A percentile compares a stretch with the other conserved stretches of the same genome.
These are phyloP conservation scores for Saccharomyces hybrid DNA, from an alignment of 1,139 yeast genomes.

Conservation along the genomic window DNA sequence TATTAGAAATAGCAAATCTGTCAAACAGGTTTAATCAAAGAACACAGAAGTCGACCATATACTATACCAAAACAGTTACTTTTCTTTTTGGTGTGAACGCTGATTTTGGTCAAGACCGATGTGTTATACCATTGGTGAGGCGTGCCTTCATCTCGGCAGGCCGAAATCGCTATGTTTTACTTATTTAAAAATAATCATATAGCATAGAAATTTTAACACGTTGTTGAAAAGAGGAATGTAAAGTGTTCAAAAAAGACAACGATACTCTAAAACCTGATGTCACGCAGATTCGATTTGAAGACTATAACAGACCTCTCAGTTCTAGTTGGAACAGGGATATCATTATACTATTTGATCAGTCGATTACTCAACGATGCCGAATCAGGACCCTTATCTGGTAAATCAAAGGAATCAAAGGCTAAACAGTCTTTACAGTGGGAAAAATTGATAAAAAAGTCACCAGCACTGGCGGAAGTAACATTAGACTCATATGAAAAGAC, in stretches of 20 bases:
- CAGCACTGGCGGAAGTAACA: constrained; percentile 46
- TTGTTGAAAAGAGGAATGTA: background rate
- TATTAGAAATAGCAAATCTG: background rate
- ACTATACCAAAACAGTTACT: no score
- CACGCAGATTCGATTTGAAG: constrained; percentile 46
- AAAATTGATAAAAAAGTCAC: constrained; percentile 50
- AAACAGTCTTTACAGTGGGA: constrained; percentile 59
- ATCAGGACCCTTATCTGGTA: constrained; percentile 43
- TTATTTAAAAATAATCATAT: background rate
- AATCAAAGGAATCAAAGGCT: constrained; percentile 57
- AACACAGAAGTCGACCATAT: no score
- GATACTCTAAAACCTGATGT: constrained; percentile 14
- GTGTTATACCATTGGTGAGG: background rate
- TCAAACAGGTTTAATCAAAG: no score
- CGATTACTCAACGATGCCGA: constrained; percentile 46
- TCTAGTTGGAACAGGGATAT: constrained; percentile 74
- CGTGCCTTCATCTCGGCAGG: background rate
- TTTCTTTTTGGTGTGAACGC: no score
- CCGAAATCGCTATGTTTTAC: background rate
- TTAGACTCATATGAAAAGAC: constrained; percentile 73
- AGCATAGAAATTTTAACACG: background rate
- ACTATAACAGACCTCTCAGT: constrained; percentile 59
- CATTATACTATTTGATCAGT: constrained; percentile 63
- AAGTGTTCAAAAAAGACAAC: background rate
- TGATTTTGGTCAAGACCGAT: background rate